These are phyloP conservation scores for Salix arbutifolia DNA, from an alignment of 345 rosid species.

Conservation along the genomic window DNA sequence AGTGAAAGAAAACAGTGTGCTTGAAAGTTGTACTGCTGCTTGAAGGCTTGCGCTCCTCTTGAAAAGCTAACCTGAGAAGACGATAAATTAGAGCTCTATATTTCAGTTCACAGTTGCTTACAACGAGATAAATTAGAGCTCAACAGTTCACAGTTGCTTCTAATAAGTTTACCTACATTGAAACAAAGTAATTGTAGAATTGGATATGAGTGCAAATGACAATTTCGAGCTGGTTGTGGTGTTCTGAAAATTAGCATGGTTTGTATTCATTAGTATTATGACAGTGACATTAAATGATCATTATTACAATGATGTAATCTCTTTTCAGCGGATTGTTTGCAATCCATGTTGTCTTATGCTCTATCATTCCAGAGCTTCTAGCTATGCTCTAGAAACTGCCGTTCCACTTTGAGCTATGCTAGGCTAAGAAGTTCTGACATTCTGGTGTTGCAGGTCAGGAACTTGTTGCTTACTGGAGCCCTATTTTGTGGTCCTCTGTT, in stretches of 20 bases:
- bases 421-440: not conserved
- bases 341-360: not conserved
- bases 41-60: not conserved
- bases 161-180: not conserved
- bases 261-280: not conserved
- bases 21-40: not conserved
- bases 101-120: not conserved
- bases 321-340: not conserved
- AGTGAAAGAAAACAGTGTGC: not conserved
- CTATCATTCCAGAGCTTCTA: not conserved
- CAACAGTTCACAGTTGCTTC: not conserved
- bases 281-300: not conserved
- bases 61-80: not conserved
- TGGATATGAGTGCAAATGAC: not conserved
- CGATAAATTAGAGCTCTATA: not conserved
- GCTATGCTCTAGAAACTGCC: not conserved
- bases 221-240: not conserved
- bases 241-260: not conserved
- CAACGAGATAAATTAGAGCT: not conserved
- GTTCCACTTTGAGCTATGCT: not conserved
- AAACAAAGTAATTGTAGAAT: not conserved
- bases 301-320: not conserved
- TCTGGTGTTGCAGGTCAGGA: slow-evolving; percentile 57
- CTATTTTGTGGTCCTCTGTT: slow-evolving; percentile 87
- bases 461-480: slow-evolving; percentile 71